Evolutionary conservation across 805 yeast genomes (phyloP).

Genomic region (Yamadazyma insecticola): DNA sequence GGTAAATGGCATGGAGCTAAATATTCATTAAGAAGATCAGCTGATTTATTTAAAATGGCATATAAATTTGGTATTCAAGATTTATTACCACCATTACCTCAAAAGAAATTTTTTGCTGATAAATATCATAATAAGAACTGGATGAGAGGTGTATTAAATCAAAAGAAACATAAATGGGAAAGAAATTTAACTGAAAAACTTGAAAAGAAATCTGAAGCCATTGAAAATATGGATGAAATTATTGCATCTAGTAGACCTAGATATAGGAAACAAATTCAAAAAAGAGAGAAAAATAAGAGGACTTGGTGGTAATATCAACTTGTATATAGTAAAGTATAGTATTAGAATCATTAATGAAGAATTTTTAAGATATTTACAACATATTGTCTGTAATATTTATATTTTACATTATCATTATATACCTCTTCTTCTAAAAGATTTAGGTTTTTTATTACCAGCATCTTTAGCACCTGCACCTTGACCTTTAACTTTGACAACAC

Average conservation of each 20-base stretch:
- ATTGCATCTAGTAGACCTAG: conserved; percentile 57
- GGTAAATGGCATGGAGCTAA: conserved; percentile 72
- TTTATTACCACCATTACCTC: conserved; percentile 63
- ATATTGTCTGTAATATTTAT: no score
- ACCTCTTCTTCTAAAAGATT: background rate
- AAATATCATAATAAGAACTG: conserved; percentile 65
- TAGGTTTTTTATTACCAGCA: background rate
- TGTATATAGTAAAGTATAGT: background rate
- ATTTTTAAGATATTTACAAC: no score
- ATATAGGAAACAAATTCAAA: conserved; percentile 36
- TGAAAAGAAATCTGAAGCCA: conserved; percentile 59
- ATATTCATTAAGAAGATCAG: conserved; percentile 75
- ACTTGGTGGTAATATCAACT: conserved; percentile 27
- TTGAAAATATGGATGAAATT: conserved; percentile 60
- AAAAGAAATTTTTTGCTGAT: conserved; percentile 75
- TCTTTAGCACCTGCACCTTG: conserved; percentile 2
- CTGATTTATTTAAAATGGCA: conserved; percentile 80
- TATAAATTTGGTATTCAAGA: conserved; percentile 74
- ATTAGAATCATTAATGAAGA: no score
- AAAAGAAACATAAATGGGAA: conserved; percentile 81
- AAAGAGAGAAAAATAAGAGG: conserved; percentile 30
- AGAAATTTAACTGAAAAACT: conserved; percentile 57
- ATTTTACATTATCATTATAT: no score
- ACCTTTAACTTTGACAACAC: conserved; percentile 32
- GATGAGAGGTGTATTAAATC: conserved; percentile 71